A percentile compares a stretch with the other conserved stretches of the same genome.
Evolutionary conservation across 2,329 filamentous ascomycete genomes (phyloP).

Genomic region (Apiospora aurea): DNA sequence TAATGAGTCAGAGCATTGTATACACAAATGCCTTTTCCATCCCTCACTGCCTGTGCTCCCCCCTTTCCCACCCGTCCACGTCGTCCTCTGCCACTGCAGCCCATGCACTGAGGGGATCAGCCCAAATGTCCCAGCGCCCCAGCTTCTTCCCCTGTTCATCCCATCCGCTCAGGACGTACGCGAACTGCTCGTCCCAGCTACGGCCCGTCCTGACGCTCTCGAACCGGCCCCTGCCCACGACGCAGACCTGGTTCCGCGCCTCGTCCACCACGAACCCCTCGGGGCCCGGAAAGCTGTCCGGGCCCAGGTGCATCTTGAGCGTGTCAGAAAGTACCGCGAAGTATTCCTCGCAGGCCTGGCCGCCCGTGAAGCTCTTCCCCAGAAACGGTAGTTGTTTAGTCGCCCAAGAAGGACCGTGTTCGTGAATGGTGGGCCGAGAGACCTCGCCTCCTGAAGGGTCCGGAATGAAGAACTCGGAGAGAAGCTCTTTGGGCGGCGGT

Average conservation of each 20-base stretch:
- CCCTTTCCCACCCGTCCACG: slow-evolving; percentile 27
- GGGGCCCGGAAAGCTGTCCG: slow-evolving; percentile 27
- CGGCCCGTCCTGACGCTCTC: slow-evolving; percentile 28
- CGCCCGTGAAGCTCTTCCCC: slow-evolving; percentile 26
- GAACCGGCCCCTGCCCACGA: slow-evolving; percentile 27
- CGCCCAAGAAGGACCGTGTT: slow-evolving; percentile 29
- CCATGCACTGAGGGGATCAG: slow-evolving; percentile 29
- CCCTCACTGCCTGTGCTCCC: slow-evolving; percentile 25
- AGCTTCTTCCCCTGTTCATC: slow-evolving; percentile 25
- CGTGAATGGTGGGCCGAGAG: slow-evolving; percentile 25
- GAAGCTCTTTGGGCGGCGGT: slow-evolving; percentile 23
- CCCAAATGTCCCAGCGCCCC: slow-evolving; percentile 28
- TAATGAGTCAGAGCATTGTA: background rate
- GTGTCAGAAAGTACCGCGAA: slow-evolving; percentile 26
- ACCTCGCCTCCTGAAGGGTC: background rate
- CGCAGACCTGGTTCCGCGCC: slow-evolving; percentile 22
- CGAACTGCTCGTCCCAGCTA: slow-evolving; percentile 30
- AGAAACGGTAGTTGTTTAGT: slow-evolving; percentile 23
- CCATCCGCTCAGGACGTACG: slow-evolving; percentile 28
- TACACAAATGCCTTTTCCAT: background rate
- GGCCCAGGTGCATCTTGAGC: slow-evolving; percentile 27
- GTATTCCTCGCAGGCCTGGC: slow-evolving; percentile 24
- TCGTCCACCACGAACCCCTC: slow-evolving; percentile 27
- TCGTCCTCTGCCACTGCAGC: slow-evolving; percentile 26
- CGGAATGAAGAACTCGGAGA: slow-evolving; percentile 27